Evolutionary conservation across 306 rosid genomes (phyloP).

Genomic region (Macrotyloma uniflorum): DNA sequence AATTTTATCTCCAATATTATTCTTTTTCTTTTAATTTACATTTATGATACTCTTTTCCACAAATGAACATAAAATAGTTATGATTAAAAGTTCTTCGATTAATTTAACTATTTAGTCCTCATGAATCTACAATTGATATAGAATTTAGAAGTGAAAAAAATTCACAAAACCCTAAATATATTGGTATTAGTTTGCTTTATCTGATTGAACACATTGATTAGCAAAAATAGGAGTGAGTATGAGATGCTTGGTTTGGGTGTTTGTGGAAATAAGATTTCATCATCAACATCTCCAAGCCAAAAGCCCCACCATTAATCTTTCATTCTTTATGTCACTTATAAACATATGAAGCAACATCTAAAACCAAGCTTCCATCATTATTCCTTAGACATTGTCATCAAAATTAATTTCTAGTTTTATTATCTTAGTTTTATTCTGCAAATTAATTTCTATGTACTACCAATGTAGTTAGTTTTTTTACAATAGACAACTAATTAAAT

Average conservation of each 20-base stretch:
- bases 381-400: background rate
- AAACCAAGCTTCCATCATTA: background rate
- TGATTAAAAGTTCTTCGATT: background rate
- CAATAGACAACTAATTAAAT: too few species aligned
- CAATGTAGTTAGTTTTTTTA: too few species aligned
- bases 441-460: too few species aligned
- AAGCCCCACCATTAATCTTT: background rate
- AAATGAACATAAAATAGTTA: background rate
- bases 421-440: too few species aligned
- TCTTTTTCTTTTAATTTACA: too few species aligned
- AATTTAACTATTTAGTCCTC: background rate
- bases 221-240: background rate
- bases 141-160: background rate
- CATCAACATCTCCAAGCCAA: background rate
- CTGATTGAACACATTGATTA: background rate
- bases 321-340: background rate
- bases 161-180: background rate
- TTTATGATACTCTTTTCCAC: too few species aligned
- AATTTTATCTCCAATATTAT: too few species aligned
- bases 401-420: too few species aligned
- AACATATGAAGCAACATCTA: background rate
- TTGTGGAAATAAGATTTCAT: background rate
- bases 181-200: background rate
- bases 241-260: background rate
- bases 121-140: background rate